A percentile compares a stretch with the other conserved stretches of the same genome.
Conservation (phyloP, 495 filamentous ascomycete genomes). For the Penicillium chermesinum region DNA sequence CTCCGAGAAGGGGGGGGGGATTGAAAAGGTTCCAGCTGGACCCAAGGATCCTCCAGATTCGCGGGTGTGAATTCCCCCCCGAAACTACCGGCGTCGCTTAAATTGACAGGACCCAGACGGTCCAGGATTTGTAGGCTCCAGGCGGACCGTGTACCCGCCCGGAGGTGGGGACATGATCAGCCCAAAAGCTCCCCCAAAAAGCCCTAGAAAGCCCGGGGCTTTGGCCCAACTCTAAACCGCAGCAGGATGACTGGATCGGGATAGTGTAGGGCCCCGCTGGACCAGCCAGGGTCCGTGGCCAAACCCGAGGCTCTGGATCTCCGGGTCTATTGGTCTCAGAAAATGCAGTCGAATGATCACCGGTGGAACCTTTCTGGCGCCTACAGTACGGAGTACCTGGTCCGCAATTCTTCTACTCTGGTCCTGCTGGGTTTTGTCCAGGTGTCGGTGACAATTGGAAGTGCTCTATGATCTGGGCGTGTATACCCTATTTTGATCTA, state of each 20-base stretch:
- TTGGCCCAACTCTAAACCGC: background rate
- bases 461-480: no score
- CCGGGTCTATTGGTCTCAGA: background rate
- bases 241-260: background rate
- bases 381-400: background rate
- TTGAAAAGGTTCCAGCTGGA: background rate
- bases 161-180: background rate
- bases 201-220: background rate
- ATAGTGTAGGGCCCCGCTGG: background rate
- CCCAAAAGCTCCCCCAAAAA: background rate
- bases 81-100: no score
- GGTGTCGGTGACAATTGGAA: no score
- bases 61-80: no score
- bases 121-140: conserved; percentile 3
- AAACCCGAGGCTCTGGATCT: background rate
- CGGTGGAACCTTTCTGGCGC: background rate
- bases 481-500: no score
- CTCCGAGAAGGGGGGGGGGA: no score
- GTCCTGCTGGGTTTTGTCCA: no score
- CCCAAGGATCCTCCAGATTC: no score
- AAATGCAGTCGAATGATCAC: background rate
- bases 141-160: conserved; percentile 7
- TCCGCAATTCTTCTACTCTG: background rate
- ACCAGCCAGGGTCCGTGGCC: background rate
- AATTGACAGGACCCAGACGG: conserved; percentile 1